Evolutionary conservation across 2,329 filamentous ascomycete species (phyloP).

Genomic region (Leptodontidium sp.): DNA sequence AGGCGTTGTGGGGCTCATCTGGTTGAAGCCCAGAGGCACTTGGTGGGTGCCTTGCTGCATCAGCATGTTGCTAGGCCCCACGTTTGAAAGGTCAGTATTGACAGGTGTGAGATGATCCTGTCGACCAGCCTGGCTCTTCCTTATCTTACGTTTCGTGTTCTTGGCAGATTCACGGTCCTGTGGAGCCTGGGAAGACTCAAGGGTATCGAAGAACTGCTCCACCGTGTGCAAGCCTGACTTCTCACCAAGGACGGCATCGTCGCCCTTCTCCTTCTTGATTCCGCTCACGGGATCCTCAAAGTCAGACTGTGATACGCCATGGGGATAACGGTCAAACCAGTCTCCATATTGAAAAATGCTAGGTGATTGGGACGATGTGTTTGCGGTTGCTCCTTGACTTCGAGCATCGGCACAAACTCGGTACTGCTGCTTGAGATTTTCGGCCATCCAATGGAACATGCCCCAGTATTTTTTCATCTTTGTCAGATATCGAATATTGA

Average conservation of each 20-base stretch:
- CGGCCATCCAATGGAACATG: conserved; percentile 97
- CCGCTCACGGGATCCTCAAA: conserved; percentile 78
- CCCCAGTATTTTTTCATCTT: conserved; percentile 99
- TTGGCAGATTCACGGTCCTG: conserved; percentile 39
- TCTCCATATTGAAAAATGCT: conserved; percentile 93
- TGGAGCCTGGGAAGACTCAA: conserved; percentile 66
- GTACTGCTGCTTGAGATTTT: conserved; percentile 90
- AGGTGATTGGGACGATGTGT: conserved; percentile 56
- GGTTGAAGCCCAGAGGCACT: conserved; percentile 38
- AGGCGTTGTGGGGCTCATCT: conserved; percentile 44
- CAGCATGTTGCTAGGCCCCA: conserved; percentile 35
- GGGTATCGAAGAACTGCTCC: conserved; percentile 88
- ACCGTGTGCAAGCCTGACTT: conserved; percentile 92
- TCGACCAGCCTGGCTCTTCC: conserved; percentile 48
- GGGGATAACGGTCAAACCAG: conserved; percentile 95
- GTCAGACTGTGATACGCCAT: conserved; percentile 85
- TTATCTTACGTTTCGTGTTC: conserved; percentile 50
- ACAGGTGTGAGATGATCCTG: conserved; percentile 37
- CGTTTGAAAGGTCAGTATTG: conserved; percentile 40
- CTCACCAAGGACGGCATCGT: conserved; percentile 89
- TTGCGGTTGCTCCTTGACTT: conserved; percentile 64
- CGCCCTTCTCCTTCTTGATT: conserved; percentile 77
- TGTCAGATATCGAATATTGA: conserved; percentile 88
- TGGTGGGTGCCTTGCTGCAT: conserved; percentile 36
- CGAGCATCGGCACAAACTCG: conserved; percentile 84